A percentile compares a stretch with the other conserved stretches of the same genome.
Evolutionary conservation across 306 rosid genomes (phyloP).

Genomic region (Mucuna pruriens): DNA sequence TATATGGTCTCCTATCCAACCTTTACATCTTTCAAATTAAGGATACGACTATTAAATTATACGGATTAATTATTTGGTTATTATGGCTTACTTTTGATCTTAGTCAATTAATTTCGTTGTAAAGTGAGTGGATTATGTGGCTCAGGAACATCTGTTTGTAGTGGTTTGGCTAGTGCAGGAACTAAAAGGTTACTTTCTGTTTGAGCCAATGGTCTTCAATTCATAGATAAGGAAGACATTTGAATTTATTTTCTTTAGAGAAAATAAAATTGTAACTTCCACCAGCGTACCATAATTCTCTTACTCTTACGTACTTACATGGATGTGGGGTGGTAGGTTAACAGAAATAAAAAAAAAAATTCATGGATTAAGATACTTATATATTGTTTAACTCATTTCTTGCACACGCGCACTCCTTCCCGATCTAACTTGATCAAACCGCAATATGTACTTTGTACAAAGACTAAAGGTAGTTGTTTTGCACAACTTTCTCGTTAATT

Average conservation of each 20-base stretch:
- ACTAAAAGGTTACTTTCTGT: constrained; percentile 35
- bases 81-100: constrained; percentile 39
- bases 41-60: constrained; percentile 30
- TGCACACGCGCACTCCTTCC: constrained; percentile 4
- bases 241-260: not conserved
- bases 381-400: constrained; percentile 10
- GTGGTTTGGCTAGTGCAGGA: constrained; percentile 37
- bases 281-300: not conserved
- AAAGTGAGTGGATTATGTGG: constrained; percentile 48
- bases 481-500: too few species aligned
- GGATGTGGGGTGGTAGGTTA: constrained; percentile 48
- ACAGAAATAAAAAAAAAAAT: constrained; percentile 26
- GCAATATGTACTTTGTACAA: not conserved
- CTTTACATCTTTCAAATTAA: constrained; percentile 40
- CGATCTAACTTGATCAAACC: not conserved
- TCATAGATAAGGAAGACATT: constrained; percentile 8
- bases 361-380: constrained; percentile 8
- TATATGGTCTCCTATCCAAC: constrained; percentile 34
- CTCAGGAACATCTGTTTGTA: constrained; percentile 41
- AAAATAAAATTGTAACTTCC: not conserved
- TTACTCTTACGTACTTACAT: constrained; percentile 36
- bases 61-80: constrained; percentile 36
- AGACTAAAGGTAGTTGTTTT: not conserved
- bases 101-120: constrained; percentile 41
- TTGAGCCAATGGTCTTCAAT: constrained; percentile 31